These are phyloP conservation scores for Corymbia citriodora DNA, from an alignment of 441 rosid genomes.

Conservation along the genomic window DNA sequence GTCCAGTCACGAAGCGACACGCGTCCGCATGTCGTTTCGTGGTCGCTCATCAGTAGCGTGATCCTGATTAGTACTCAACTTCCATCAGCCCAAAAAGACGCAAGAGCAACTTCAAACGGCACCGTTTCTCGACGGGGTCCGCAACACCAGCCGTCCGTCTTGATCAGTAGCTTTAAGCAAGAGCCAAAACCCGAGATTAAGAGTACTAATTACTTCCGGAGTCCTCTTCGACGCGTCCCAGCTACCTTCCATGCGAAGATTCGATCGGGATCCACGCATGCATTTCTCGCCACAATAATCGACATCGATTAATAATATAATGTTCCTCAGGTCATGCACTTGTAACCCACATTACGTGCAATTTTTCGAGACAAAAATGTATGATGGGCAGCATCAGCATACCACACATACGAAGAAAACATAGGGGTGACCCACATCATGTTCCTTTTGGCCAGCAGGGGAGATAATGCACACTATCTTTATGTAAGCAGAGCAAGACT, in stretches of 20 bases:
- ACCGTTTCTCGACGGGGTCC: neutral
- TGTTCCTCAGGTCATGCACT: neutral
- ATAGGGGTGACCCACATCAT: neutral
- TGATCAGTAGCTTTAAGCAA: neutral
- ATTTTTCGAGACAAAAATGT: neutral
- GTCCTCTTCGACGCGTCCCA: neutral
- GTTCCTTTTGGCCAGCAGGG: neutral
- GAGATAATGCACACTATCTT: neutral
- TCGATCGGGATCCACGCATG: neutral
- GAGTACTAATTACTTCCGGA: neutral
- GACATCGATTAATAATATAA: neutral
- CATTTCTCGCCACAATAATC: neutral
- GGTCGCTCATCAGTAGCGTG: neutral
- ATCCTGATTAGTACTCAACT: neutral
- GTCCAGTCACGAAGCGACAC: neutral
- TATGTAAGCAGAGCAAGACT: neutral
- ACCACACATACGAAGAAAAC: neutral
- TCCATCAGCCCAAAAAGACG: neutral
- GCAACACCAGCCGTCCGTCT: neutral
- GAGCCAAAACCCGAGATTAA: neutral
- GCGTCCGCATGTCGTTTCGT: neutral
- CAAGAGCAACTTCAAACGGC: neutral
- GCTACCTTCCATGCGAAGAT: neutral
- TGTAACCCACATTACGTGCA: neutral
- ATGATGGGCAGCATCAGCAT: neutral